phyloP scores from a whole-genome alignment of 768 basidiomycete species.

The Pleurotus sapidus region DNA sequence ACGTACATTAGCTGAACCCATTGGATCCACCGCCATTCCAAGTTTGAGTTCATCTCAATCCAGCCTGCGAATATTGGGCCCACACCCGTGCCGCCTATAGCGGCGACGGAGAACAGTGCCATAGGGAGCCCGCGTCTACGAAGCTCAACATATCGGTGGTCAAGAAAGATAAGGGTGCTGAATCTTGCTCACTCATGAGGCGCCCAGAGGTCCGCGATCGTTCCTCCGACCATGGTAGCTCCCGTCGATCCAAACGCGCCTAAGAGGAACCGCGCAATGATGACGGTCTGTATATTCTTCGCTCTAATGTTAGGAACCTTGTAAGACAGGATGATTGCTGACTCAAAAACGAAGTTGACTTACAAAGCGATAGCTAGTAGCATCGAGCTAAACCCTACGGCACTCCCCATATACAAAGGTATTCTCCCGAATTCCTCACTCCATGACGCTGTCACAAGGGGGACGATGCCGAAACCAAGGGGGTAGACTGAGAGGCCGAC shows the following conservation, averaged over 20 bases:
- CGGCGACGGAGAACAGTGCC: constrained; percentile 64
- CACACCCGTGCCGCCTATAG: constrained; percentile 58
- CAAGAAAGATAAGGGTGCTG: neutral
- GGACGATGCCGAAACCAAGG: constrained; percentile 48
- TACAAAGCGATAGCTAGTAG: neutral
- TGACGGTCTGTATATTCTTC: constrained; percentile 27
- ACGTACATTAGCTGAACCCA: constrained; percentile 72
- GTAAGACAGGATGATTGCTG: too few relatives aligned
- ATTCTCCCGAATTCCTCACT: constrained; percentile 55
- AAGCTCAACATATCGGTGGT: neutral
- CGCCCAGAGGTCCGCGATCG: constrained; percentile 13
- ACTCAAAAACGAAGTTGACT: neutral
- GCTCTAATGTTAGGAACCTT: constrained; percentile 6
- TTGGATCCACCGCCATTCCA: constrained; percentile 83
- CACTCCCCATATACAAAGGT: constrained; percentile 41
- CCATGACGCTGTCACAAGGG: constrained; percentile 54
- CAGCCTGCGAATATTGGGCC: constrained; percentile 66
- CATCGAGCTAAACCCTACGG: constrained; percentile 28
- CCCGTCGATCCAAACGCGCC: constrained; percentile 16
- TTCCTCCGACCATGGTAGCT: constrained; percentile 15
- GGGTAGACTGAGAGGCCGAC: constrained; percentile 37
- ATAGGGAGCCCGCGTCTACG: constrained; percentile 70
- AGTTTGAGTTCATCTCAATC: constrained; percentile 54
- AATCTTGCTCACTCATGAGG: constrained; percentile 9
- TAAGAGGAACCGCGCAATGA: constrained; percentile 11